Base-by-base conservation (phyloP, 2,329 filamentous ascomycete species). In the Dothideomycetidae sp. region DNA sequence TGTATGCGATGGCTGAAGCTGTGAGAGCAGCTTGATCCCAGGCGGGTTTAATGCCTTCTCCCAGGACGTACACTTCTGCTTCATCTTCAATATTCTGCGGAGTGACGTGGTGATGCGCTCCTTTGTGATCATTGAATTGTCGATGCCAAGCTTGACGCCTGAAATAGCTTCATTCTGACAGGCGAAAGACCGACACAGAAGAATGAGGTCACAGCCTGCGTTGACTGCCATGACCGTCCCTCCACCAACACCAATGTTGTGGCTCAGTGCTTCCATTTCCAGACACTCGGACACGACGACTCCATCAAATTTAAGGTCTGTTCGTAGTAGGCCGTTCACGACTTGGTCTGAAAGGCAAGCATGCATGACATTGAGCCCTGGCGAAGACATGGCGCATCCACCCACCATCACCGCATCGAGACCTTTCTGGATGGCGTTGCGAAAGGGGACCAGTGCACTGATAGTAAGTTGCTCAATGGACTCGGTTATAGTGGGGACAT, bases 151-250 rank as follows among this genome's bases (percentile, higher is more conserved):
- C 52, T 90, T 92, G 33, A 96, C 66, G 0, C 86, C 88, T 23
- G 80, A 81, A 51, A 98, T 82, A 5, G 86, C 88, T 58, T 96
- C 88, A 46, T 90, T 74, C 55, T 96, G 86, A 13, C 88, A 78
- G 26, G 81, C 76, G 48, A 85, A 92, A 4, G 84, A 85, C 31
- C 85, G 77, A 50, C 86, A 96, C 1, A 94, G 71, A 4, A 94
- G 70, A 4, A 94, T 75, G 37, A 96, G 65, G 56, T 98, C 90
- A 53, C 90, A 96, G 10, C 90, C 90, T 19, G 90, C 88, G 55
- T 93, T 90, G 35, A 94, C 82, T 3, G 90, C 90, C 85, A 94
- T 94, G 48, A 96, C 84, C 1, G 88, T 93, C 10, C 90, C 90
- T 29, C 90, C 88, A 48, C 88, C 85, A 12, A 98, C 85, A n/a